phyloP scores from a whole-genome alignment of 805 yeast genomes.

The Yamadazyma kitorensis region DNA sequence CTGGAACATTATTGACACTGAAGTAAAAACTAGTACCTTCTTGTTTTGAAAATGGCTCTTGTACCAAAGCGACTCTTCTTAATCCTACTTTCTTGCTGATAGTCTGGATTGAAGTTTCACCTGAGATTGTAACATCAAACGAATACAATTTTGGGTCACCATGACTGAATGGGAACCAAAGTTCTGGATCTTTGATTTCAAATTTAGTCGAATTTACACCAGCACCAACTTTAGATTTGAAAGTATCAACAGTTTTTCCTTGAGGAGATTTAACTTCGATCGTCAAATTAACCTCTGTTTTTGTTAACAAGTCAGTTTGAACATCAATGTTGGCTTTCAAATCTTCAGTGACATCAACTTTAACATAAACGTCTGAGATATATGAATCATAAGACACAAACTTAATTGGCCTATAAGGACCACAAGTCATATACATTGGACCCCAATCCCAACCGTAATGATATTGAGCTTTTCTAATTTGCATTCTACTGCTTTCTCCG shows the following conservation, averaged over 20 bases:
- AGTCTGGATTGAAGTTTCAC: conserved; percentile 6
- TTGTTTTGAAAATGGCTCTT: conserved; percentile 23
- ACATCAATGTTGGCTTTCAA: conserved; percentile 11
- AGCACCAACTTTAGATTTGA: neutral
- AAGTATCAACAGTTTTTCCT: conserved; percentile 7
- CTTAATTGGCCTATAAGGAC: conserved; percentile 39
- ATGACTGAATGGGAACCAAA: conserved; percentile 42
- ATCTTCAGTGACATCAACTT: conserved; percentile 12
- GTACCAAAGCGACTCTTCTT: conserved; percentile 40
- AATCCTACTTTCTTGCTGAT: conserved; percentile 32
- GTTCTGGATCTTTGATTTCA: conserved; percentile 22
- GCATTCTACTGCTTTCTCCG: conserved; percentile 43
- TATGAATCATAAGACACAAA: conserved; percentile 18
- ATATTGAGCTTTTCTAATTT: conserved; percentile 51
- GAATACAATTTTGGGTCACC: conserved; percentile 36
- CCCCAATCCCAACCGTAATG: conserved; percentile 65
- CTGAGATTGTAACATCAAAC: conserved; percentile 15
- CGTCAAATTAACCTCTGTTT: neutral
- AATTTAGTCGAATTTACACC: conserved; percentile 10
- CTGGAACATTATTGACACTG: conserved; percentile 36
- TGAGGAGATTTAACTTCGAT: conserved; percentile 14
- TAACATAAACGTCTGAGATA: conserved; percentile 18
- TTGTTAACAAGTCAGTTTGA: conserved; percentile 9
- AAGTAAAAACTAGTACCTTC: conserved; percentile 44
- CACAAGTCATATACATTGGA: conserved; percentile 42